A percentile compares a stretch with the other conserved stretches of the same genome.
Conservation (phyloP, 495 filamentous ascomycete genomes). For the Podospora comata region DNA sequence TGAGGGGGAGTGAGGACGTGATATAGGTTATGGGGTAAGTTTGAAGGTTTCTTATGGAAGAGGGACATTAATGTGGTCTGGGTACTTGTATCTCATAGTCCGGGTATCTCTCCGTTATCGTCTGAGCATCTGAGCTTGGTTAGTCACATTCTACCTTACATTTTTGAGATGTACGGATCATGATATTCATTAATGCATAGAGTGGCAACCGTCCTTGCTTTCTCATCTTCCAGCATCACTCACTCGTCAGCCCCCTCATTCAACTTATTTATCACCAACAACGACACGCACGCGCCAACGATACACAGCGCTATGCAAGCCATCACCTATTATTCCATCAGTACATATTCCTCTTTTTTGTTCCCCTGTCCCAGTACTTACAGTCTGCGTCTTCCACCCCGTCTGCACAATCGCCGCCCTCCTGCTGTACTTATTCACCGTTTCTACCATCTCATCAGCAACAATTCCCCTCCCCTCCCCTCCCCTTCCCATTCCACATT, state of each 20-base stretch:
- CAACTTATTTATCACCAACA: conserved; percentile 44
- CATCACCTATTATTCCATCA: conserved; percentile 48
- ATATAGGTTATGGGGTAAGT: neutral
- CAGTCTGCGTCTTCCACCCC: conserved; percentile 87
- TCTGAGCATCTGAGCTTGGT: too few relatives aligned
- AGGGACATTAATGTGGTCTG: neutral
- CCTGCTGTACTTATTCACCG: conserved; percentile 77
- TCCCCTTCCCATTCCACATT: neutral
- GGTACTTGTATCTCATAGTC: too few relatives aligned
- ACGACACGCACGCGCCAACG: conserved; percentile 66
- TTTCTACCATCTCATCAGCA: conserved; percentile 39
- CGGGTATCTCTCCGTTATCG: too few relatives aligned
- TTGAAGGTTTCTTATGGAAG: neutral
- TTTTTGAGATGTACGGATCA: neutral
- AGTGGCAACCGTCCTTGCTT: neutral
- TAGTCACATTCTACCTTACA: too few relatives aligned
- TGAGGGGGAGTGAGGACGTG: conserved; percentile 18
- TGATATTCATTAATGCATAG: neutral
- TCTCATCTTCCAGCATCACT: neutral
- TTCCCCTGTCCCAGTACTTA: conserved; percentile 37
- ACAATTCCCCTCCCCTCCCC: neutral
- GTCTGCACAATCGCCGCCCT: conserved; percentile 83
- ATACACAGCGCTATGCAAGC: conserved; percentile 74
- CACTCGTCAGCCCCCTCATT: conserved; percentile 25
- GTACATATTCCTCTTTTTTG: neutral